Percentiles rank a stretch among this genome's conserved stretches.
These are phyloP conservation scores for Hibiscus syriacus DNA, from an alignment of 345 rosid genomes.

Conservation along the genomic window DNA sequence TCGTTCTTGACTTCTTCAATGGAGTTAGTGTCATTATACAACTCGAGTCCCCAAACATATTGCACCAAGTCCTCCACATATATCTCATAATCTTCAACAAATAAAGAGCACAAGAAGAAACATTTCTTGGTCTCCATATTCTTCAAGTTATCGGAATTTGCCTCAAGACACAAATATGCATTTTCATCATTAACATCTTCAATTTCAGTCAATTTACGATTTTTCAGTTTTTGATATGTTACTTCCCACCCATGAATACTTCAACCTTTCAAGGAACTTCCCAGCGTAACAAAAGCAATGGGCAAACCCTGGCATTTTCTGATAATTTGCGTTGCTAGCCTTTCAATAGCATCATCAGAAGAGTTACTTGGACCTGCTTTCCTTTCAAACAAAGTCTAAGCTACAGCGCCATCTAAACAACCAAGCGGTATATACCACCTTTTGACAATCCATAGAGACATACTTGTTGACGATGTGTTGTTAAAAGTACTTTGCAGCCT, in stretches of 20 bases:
- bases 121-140: not conserved
- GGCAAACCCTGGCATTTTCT: not conserved
- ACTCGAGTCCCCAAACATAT: not conserved
- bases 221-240: not conserved
- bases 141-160: not conserved
- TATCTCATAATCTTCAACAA: not conserved
- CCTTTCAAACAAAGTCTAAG: not conserved
- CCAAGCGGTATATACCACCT: not conserved
- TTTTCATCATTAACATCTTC: not conserved
- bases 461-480: not conserved
- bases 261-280: not conserved
- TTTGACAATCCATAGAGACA: not conserved
- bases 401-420: not conserved
- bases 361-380: not conserved
- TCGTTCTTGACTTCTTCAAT: not conserved
- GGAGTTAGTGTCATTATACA: not conserved
- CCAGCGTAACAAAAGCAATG: not conserved
- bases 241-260: not conserved
- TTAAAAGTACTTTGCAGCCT: not conserved
- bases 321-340: not conserved
- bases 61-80: not conserved
- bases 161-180: not conserved
- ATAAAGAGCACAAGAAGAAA: not conserved
- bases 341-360: not conserved
- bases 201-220: not conserved